Base-by-base conservation (phyloP, 2,329 filamentous ascomycete species). In the Alternaria sp. region DNA sequence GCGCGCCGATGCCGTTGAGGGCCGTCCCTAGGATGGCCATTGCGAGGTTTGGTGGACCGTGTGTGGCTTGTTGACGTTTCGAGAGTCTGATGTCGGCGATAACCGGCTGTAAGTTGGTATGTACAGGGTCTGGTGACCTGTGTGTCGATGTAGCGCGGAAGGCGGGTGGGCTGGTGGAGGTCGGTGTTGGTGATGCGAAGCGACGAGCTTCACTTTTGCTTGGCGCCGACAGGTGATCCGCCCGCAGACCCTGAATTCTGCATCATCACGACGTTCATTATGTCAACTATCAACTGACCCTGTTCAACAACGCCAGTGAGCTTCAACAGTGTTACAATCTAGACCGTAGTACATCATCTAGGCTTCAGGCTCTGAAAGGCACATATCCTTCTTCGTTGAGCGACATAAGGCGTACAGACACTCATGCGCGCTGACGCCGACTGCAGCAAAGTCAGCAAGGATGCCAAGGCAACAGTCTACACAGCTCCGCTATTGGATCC, bases 21-120 rank as follows among this genome's bases (percentile, higher is more conserved):
- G 89, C 80, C 67, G 88, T 90, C 21, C 92, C 91, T 67, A 92
- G 80, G 84, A 91, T 88, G 60, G 89, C 87, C 92, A 96, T 95
- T 46, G 49, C 61, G 55, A 44, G 63, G 59, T 55, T 57, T 30
- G 30, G 49, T 20, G 41, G 56, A 44, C 28, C 30, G 47, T 37
- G n/a, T 37, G 47, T 20, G 33, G 26, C 20, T 43, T 18, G 28
- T 43, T 15, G 55, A 26, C 10, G 45, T 23, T 41, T 28, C 7
- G 26, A 30, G 44, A 54, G 14, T 59, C n/a, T 60, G 50, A 26
- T 18, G 21, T 30, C 55, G 43, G 18, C 44, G 47, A 58, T 55
- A 61, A 6, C 49, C 61, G 60, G 45, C 58, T 46, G 54, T 21
- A 60, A 61, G 47, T 46, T 58, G 66, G 2, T 25, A 15, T 21